Base-by-base conservation (phyloP, 345 rosid species). In the Gossypium mustelinum region DNA sequence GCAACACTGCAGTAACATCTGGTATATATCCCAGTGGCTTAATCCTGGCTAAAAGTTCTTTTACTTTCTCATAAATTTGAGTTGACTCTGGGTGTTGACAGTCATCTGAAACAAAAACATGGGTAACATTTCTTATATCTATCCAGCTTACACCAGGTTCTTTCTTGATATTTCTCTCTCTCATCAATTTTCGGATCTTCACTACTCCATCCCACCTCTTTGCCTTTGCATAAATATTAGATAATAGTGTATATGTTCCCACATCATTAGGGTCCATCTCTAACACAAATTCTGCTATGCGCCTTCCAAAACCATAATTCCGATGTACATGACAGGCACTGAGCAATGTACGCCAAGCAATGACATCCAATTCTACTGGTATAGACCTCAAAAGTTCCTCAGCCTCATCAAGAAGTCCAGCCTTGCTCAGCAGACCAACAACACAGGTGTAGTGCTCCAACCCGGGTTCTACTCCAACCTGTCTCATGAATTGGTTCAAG, bases 61-160 rank as follows among this genome's bases (percentile, higher is more conserved):
- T 82, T 64, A 92, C 87, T 79, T 88, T 92, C 70, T 80, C 84
- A 63, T 79, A 79, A 69, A 87, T 94, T 79, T 82, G 76, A 74
- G 3, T 34, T 71, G 81, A 80, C 64, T 92, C 96, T 4, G 96
- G 89, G 82, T 94, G 96, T 54, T 73, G 85, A 79, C 48, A 75
- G 34, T 87, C 92, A 45, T 88, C 93, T 0, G 94, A 85, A 69
- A 87, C 88, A 80, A 94, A 94, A 59, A 94, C 79, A 75, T 87
- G 89, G 41, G 87, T 86, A 24, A 56, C 48, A 54, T 82, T 86
- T 73, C 77, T 82, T 74, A 90, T 82, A 61, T 89, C 87, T 73
- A 87, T 87, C 96, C 96, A 94, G 83, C 96, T 92, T 66, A 84
- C 87, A n/a, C 98, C 97, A 59, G 96, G 96, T 81, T 94, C 96